Evolutionary conservation across 2,329 filamentous ascomycete genomes (phyloP), one percentile per base, ranked within the genome.

Genomic region (Dichotomopilus funicola): DNA sequence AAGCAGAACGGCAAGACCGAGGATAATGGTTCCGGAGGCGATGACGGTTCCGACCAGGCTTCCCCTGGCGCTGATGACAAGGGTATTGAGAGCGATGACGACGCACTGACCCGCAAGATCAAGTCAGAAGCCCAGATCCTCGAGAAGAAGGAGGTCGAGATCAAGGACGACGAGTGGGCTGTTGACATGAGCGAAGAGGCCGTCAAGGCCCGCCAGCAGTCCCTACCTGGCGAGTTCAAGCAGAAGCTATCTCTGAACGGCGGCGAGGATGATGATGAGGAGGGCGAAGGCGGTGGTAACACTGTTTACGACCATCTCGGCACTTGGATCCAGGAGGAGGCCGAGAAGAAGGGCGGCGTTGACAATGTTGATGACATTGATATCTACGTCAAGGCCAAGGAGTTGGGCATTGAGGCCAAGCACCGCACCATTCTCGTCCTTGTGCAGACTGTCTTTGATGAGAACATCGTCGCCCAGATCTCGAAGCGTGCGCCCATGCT

Each of bases 141-240:
- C 42, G 71, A 78, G 63, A 72, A 71, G 58, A 71, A 75, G 38
- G 70, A 72, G 55, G 75, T 77, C 33, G 79, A 83, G 53, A 72
- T 75, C 67, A 89, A 91, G 72, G 89, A 96, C 63, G 86, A 95
- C 60, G 83, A 95, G 63, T 99, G 94, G 94, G 89, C 91, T 60
- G 89, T 97, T 58, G 94, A 99, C 71, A 94, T 95, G 77, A 96
- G 91, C 62, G 90, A 91, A 71, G 91, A 91, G 71, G 94, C 94
- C 63, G 88, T 97, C 77, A 91, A 88, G 76, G 92, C 92, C 66
- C 94, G 94, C 72, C 89, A 91, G 70, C 88, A 92, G 73, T 86
- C 91, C 63, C 87, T 99, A 51, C 90, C 94, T n/a, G 86, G 86
- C 63, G 94, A 97, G 69, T 87, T 99, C 70, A 96, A 96, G 82